Base-by-base conservation (phyloP, 108 stramenopile genomes). In the Skeletonema costatum region DNA sequence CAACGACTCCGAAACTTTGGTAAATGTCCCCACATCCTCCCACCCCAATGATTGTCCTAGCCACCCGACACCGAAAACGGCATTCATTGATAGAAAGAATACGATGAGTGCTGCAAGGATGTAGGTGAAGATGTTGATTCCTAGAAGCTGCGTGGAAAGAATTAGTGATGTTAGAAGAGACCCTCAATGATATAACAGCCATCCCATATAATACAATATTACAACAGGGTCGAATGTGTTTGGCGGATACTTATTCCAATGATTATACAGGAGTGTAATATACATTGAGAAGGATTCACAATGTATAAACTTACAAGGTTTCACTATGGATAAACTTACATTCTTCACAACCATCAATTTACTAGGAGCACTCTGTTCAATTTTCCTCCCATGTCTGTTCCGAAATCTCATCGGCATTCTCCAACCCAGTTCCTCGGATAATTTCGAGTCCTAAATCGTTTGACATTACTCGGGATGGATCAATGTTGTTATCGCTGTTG, bases 101-200 rank as follows among this genome's bases (percentile, higher is more conserved):
- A 73, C 71, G 56, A 89, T 91, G 11, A 87, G 51, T 59, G 59
- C 79, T 12, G 82, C 93, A 13, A 94, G 77, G 25, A 89, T 78
- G 64, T 92, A 90, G 32, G 93, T 92, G 69, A 94, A 94, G 65
- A 84, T 73, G 61, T 89, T 91, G 71, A 94, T 88, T 32, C 93
- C 93, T 19, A 94, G 75, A 16, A 94, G 76, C 90, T 92, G 35
- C 3, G 4, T 32, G 11, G 21, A 3, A 21, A 30, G 32, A 48
- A 10, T 42, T 41, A 56, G 64, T 10, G 70, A n/a, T 39, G 50
- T 59, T 70, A 8, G 42, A 32, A n/a, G 17, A n/a, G 32, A 39
- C 9, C 14, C n/a, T 38, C 25, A 32, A n/a, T 14, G 33, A 64
- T 2, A 46, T 3, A 71, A 63, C 76, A 32, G 9, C 44, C 30